Conservation (phyloP, 2,329 filamentous ascomycete species). For the Penicillium sp. region DNA sequence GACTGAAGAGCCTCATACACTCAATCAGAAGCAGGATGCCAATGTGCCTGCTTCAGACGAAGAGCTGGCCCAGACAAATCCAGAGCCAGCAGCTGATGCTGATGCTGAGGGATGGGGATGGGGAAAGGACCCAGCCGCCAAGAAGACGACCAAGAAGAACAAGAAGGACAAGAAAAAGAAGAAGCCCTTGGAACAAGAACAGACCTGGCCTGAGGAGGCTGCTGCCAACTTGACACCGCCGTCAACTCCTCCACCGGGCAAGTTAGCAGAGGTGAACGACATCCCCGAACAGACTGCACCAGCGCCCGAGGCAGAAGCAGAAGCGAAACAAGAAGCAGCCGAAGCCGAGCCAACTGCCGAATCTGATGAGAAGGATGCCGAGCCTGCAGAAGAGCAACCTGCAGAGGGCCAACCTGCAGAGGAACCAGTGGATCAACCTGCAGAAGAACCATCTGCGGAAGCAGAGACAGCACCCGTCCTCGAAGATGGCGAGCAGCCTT, state of each 20-base stretch:
- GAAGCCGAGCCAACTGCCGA: constrained; percentile 9
- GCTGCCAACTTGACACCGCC: constrained; percentile 35
- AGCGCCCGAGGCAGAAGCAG: constrained; percentile 9
- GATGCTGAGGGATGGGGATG: constrained; percentile 1
- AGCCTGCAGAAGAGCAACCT: background rate
- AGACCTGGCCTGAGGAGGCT: constrained; percentile 17
- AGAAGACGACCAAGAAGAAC: constrained; percentile 26
- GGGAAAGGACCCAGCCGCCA: constrained; percentile 1
- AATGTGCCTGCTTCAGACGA: background rate
- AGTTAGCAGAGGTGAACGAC: constrained; percentile 1
- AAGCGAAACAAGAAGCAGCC: constrained; percentile 1
- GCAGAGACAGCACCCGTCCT: background rate
- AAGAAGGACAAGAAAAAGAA: constrained; percentile 27
- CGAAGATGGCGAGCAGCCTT: constrained; percentile 1
- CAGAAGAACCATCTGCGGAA: background rate
- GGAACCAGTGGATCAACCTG: background rate
- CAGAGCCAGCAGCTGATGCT: background rate
- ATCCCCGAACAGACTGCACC: constrained; percentile 20
- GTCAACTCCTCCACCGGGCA: constrained; percentile 33
- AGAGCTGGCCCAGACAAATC: background rate
- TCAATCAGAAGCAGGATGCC: background rate
- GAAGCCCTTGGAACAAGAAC: constrained; percentile 10
- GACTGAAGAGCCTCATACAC: background rate
- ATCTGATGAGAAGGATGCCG: background rate
- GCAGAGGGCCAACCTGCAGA: background rate